phyloP scores from a whole-genome alignment of 345 rosid species.

The Moricandia arvensis region DNA sequence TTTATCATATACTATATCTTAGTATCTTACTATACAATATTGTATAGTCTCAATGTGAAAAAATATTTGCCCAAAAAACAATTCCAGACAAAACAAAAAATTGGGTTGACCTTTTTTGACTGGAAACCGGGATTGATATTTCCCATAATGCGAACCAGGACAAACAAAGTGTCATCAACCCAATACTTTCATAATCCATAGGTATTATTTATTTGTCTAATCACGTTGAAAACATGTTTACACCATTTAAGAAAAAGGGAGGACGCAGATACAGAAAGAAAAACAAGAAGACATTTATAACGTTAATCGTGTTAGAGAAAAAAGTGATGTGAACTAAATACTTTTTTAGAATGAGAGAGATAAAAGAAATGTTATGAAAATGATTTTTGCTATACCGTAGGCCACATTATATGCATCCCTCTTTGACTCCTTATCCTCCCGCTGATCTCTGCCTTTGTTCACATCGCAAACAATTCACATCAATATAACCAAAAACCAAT shows the following conservation, averaged over 20 bases:
- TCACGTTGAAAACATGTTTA: slow-evolving; percentile 16
- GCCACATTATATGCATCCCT: slow-evolving; percentile 7
- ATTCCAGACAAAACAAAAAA: neutral
- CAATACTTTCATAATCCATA: neutral
- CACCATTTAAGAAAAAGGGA: neutral
- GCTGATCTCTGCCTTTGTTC: slow-evolving; percentile 10
- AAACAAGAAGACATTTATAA: neutral
- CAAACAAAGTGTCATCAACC: slow-evolving; percentile 6
- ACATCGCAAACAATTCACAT: slow-evolving; percentile 15
- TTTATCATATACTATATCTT: neutral
- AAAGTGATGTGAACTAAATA: slow-evolving; percentile 20
- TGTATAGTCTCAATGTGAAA: slow-evolving; percentile 8
- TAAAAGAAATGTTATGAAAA: slow-evolving; percentile 11
- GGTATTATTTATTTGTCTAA: slow-evolving; percentile 7
- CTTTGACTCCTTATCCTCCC: neutral
- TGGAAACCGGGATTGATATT: slow-evolving; percentile 16
- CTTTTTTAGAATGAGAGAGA: neutral
- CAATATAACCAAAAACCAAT: neutral
- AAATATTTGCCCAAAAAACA: neutral
- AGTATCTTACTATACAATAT: neutral
- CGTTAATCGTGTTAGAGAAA: slow-evolving; percentile 5
- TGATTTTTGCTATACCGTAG: slow-evolving; percentile 8
- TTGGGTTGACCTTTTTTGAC: slow-evolving; percentile 18
- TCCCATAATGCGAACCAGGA: slow-evolving; percentile 23
- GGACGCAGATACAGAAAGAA: slow-evolving; percentile 21